Conservation (phyloP, 495 filamentous ascomycete species). For the Penicillium ucsense region DNA sequence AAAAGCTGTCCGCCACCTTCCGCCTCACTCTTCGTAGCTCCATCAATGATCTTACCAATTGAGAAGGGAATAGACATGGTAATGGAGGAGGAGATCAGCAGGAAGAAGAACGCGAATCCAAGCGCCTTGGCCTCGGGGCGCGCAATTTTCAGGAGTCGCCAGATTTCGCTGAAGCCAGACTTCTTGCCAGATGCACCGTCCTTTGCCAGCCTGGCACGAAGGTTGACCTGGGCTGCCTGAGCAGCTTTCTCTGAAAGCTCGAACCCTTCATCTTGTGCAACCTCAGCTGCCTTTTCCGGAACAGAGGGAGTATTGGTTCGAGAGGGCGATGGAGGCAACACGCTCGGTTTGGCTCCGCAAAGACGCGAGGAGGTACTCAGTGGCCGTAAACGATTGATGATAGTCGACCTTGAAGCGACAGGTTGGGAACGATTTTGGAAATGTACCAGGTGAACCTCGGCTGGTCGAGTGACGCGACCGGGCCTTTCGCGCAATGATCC, state of each 20-base stretch:
- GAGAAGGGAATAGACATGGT: slow-evolving; percentile 95
- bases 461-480: slow-evolving; percentile 4
- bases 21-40: slow-evolving; percentile 51
- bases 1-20: slow-evolving; percentile 51
- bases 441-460: slow-evolving; percentile 10
- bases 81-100: slow-evolving; percentile 78
- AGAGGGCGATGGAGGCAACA: slow-evolving; percentile 6
- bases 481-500: slow-evolving; percentile 12
- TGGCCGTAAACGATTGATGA: slow-evolving; percentile 15
- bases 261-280: slow-evolving; percentile 51
- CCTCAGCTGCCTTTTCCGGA: slow-evolving; percentile 17
- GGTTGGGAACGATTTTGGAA: slow-evolving; percentile 7
- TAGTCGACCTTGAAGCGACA: slow-evolving; percentile 9
- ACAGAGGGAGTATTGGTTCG: slow-evolving; percentile 5
- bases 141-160: slow-evolving; percentile 83
- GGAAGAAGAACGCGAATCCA: slow-evolving; percentile 66
- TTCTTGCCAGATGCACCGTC: slow-evolving; percentile 58
- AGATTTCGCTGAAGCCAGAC: slow-evolving; percentile 63
- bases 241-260: slow-evolving; percentile 66
- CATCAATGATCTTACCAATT: slow-evolving; percentile 89
- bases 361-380: slow-evolving; percentile 22
- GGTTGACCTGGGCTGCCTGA: slow-evolving; percentile 81
- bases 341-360: slow-evolving; percentile 18
- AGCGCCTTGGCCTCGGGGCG: slow-evolving; percentile 72
- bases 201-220: slow-evolving; percentile 76